These are phyloP conservation scores for Ceratocystis cacaofunesta DNA, from an alignment of 2,329 filamentous ascomycete species.

Conservation along the genomic window DNA sequence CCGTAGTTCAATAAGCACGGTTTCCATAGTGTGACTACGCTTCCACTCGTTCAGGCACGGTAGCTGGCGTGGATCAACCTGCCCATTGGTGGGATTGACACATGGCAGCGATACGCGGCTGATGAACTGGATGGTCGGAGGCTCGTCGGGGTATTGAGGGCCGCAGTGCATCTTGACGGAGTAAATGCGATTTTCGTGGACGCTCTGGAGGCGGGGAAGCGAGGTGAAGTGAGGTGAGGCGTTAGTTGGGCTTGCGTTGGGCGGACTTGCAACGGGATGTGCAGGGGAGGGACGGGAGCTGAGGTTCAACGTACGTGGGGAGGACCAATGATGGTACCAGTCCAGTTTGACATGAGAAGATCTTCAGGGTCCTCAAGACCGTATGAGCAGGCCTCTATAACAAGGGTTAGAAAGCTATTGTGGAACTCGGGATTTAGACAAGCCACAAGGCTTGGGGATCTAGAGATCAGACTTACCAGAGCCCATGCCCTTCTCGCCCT, in stretches of 20 bases:
- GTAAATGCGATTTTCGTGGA: slow-evolving; percentile 98
- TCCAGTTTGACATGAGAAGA: slow-evolving; percentile 96
- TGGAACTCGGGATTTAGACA: neutral
- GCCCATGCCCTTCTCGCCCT: slow-evolving; percentile 93
- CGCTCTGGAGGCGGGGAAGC: slow-evolving; percentile 45
- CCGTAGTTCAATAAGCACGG: slow-evolving; percentile 71
- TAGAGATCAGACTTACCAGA: slow-evolving; percentile 45
- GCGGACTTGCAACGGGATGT: neutral
- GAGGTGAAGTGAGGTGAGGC: neutral
- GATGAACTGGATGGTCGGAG: slow-evolving; percentile 81
- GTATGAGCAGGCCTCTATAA: slow-evolving; percentile 83
- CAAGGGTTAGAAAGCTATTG: neutral
- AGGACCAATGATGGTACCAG: slow-evolving; percentile 90
- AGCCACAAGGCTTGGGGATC: neutral
- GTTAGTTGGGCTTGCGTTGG: slow-evolving; percentile 4
- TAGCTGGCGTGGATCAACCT: slow-evolving; percentile 72
- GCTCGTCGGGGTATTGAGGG: slow-evolving; percentile 71
- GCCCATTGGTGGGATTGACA: slow-evolving; percentile 63
- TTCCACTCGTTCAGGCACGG: slow-evolving; percentile 83
- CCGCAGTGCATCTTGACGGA: slow-evolving; percentile 95
- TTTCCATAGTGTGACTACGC: slow-evolving; percentile 89
- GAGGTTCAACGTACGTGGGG: slow-evolving; percentile 59
- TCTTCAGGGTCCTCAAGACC: slow-evolving; percentile 89
- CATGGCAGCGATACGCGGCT: slow-evolving; percentile 95
- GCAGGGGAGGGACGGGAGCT: neutral